phyloP scores from a whole-genome alignment of 306 rosid genomes.

The Prinsepia uniflora region DNA sequence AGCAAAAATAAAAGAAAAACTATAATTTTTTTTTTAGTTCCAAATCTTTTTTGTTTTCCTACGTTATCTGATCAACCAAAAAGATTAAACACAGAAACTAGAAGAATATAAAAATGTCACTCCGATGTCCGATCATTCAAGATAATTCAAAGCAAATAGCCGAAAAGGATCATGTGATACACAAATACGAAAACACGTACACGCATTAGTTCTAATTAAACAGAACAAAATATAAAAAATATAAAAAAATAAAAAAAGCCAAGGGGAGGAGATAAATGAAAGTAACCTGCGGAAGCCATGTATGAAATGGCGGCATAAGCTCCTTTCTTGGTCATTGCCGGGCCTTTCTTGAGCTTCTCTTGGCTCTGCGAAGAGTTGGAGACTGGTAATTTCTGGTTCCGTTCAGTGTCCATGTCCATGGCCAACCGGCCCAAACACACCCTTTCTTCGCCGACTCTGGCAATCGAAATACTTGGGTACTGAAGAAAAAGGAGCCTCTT shows the following conservation, averaged over 20 bases:
- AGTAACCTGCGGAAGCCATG: constrained; percentile 64
- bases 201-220: not conserved
- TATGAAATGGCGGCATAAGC: constrained; percentile 63
- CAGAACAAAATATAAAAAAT: not conserved
- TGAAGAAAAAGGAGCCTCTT: not conserved
- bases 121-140: not conserved
- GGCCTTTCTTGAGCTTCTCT: constrained; percentile 28
- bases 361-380: constrained; percentile 15
- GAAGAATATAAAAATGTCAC: not conserved
- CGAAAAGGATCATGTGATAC: not conserved
- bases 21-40: not conserved
- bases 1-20: too few species aligned
- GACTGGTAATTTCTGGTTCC: constrained; percentile 33
- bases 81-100: not conserved
- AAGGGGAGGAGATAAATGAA: not conserved
- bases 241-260: not conserved
- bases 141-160: not conserved
- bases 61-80: constrained; percentile 10
- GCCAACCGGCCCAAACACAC: not conserved
- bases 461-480: not conserved
- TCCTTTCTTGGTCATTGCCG: constrained; percentile 54
- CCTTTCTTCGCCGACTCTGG: not conserved
- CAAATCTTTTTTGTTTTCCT: not conserved
- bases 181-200: not conserved
- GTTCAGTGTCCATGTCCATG: constrained; percentile 45